Percentiles rank a stretch among this genome's conserved stretches.
These are phyloP conservation scores for Saturnispora quitensis DNA, from an alignment of 805 yeast species.

Conservation along the genomic window DNA sequence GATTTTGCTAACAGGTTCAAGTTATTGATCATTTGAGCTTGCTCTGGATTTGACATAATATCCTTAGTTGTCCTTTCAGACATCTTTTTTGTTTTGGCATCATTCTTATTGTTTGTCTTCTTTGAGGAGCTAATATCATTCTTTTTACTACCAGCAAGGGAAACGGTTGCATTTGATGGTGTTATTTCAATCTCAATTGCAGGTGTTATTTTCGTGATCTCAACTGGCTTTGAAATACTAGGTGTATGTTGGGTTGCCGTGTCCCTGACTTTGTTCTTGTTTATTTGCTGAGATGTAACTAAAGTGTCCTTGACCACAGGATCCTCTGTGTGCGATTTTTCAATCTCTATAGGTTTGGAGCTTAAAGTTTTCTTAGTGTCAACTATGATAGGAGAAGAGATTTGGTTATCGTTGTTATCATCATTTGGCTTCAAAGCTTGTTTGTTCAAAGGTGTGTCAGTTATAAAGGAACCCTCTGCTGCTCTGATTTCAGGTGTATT, in stretches of 20 bases:
- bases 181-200: conserved; percentile 3
- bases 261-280: neutral
- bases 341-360: neutral
- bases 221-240: neutral
- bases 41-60: conserved; percentile 41
- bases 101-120: neutral
- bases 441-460: no score
- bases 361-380: no score
- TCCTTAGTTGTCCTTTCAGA: conserved; percentile 17
- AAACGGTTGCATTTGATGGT: neutral
- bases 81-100: neutral
- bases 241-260: neutral
- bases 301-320: no score
- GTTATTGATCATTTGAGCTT: conserved; percentile 76
- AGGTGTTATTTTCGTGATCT: conserved; percentile 2
- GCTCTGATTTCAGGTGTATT: no score
- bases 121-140: neutral
- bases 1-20: conserved; percentile 73
- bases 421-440: no score
- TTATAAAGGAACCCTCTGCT: no score
- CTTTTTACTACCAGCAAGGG: neutral
- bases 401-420: no score
- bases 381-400: no score
- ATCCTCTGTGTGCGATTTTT: no score
- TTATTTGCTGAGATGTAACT: neutral